Conservation (phyloP, 1,139 yeast species). For the Candida labiduridarum region DNA sequence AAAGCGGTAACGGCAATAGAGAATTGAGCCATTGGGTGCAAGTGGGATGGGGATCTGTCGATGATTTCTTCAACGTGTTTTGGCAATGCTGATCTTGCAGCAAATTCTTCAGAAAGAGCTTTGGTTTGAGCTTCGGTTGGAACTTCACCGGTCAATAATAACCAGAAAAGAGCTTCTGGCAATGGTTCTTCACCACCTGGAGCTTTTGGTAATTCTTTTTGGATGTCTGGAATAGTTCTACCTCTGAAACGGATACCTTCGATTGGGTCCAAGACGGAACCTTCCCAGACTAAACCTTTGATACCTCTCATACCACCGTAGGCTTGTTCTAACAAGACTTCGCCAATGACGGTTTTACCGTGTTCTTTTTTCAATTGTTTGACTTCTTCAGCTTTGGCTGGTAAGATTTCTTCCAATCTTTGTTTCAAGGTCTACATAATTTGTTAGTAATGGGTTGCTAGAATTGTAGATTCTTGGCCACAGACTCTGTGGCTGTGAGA, state of each 20-base stretch:
- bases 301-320: conserved; percentile 99
- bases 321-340: conserved; percentile 92
- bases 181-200: conserved; percentile 83
- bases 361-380: conserved; percentile 86
- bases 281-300: conserved; percentile 98
- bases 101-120: conserved; percentile 78
- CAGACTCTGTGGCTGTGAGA: too few species aligned
- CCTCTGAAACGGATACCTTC: conserved; percentile 99
- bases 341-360: conserved; percentile 91
- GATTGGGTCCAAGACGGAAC: conserved; percentile 95
- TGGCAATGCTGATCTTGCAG: conserved; percentile 83
- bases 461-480: background rate
- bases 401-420: conserved; percentile 89
- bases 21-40: conserved; percentile 98
- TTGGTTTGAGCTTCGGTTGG: conserved; percentile 79
- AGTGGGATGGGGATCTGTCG: conserved; percentile 79
- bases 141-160: conserved; percentile 85
- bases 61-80: conserved; percentile 81
- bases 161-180: conserved; percentile 94
- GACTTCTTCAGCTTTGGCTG: conserved; percentile 89
- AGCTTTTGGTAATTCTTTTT: conserved; percentile 89
- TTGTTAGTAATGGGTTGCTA: conserved; percentile 15
- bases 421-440: conserved; percentile 67
- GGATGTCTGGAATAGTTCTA: conserved; percentile 94
- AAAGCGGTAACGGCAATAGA: conserved; percentile 91